Conservation (phyloP, 148 eudicot species). For the Gaultheria prostrata region DNA sequence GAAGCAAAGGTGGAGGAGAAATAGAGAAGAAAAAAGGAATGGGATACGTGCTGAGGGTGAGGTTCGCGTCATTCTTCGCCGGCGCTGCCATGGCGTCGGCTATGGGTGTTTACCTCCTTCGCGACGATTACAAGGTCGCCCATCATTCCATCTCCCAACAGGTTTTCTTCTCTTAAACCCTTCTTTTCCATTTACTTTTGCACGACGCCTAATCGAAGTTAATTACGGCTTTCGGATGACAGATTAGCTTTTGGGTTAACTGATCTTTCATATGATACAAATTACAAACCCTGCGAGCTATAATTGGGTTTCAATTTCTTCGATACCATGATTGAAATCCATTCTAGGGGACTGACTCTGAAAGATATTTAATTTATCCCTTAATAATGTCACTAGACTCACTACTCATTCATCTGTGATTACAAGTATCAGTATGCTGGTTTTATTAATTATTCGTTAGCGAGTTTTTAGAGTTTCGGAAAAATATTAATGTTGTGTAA, state of each 20-base stretch:
- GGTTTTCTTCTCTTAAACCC: conserved; percentile 26
- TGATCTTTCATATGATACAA: neutral
- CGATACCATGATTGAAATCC: neutral
- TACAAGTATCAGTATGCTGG: neutral
- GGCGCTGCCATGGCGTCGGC: conserved; percentile 71
- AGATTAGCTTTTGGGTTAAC: neutral
- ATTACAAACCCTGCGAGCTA: neutral
- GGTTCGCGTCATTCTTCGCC: conserved; percentile 69
- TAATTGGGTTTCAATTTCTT: neutral
- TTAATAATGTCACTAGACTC: neutral
- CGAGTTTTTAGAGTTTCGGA: neutral
- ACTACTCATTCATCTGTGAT: neutral
- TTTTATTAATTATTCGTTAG: neutral
- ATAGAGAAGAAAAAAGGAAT: neutral
- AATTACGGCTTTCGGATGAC: neutral
- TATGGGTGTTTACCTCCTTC: conserved; percentile 56
- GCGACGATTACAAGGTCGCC: conserved; percentile 66
- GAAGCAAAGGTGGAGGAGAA: neutral
- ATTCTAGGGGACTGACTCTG: neutral
- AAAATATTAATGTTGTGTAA: neutral
- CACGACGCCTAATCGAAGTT: neutral
- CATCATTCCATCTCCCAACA: conserved; percentile 59
- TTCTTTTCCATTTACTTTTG: neutral
- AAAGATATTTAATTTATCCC: neutral
- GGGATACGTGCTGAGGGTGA: conserved; percentile 50